A percentile compares a stretch with the other conserved stretches of the same genome.
Conservation (phyloP, 2,329 filamentous ascomycete species). For the Cladosporium oxysporum region DNA sequence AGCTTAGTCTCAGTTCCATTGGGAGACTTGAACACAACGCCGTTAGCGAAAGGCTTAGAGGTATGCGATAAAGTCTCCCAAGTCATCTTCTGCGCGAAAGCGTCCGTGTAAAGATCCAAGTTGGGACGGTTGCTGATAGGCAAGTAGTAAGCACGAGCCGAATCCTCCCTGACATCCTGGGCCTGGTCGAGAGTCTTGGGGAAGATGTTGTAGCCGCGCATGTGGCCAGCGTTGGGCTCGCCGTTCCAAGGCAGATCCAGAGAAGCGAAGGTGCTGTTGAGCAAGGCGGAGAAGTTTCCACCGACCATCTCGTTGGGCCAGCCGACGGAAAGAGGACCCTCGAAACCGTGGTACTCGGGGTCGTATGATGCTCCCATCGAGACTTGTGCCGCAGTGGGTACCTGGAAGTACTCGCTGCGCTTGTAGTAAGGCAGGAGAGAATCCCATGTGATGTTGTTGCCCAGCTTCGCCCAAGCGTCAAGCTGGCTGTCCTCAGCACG, state of each 20-base stretch:
- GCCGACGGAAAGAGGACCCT: constrained; percentile 3
- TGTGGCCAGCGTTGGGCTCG: constrained; percentile 1
- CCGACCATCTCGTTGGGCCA: constrained; percentile 21
- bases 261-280: not conserved
- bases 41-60: constrained; percentile 18
- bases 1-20: constrained; percentile 33
- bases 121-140: constrained; percentile 3
- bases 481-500: constrained; percentile 28
- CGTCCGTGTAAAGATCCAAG: constrained; percentile 2
- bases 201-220: constrained; percentile 13
- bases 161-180: not conserved
- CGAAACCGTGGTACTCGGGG: not conserved
- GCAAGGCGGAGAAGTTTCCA: constrained; percentile 15
- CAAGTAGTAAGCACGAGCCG: constrained; percentile 6
- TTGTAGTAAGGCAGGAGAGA: constrained; percentile 9
- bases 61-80: not conserved
- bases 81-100: constrained; percentile 5
- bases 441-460: constrained; percentile 27
- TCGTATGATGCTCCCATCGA: constrained; percentile 4
- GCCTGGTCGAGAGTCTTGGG: constrained; percentile 6
- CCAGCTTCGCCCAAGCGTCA: constrained; percentile 39
- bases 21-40: constrained; percentile 30
- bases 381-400: not conserved
- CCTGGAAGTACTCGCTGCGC: constrained; percentile 7
- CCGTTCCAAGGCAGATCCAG: constrained; percentile 2